Conservation (phyloP, 2,329 filamentous ascomycete genomes). For the Rhinocladiella mackenziei region DNA sequence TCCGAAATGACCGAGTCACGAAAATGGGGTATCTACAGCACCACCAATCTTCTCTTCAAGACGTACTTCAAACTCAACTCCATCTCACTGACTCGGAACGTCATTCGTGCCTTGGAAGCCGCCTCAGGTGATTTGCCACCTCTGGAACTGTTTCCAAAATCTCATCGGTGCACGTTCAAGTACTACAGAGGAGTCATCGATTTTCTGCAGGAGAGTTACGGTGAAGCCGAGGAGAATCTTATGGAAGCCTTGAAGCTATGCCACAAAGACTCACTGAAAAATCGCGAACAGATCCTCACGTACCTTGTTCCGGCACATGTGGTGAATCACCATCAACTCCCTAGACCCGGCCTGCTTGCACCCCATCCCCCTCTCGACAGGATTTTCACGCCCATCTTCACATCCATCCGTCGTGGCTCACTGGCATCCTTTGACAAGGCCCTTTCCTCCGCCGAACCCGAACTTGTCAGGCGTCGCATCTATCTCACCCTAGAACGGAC, state of each 20-base stretch:
- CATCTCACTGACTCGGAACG: slow-evolving; percentile 82
- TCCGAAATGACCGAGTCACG: slow-evolving; percentile 70
- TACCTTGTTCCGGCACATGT: slow-evolving; percentile 94
- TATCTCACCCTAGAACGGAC: slow-evolving; percentile 92
- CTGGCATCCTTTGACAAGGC: slow-evolving; percentile 79
- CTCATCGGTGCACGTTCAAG: slow-evolving; percentile 91
- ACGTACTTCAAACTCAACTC: slow-evolving; percentile 95
- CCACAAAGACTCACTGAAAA: slow-evolving; percentile 65
- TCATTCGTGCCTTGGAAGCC: slow-evolving; percentile 77
- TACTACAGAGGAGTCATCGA: slow-evolving; percentile 93
- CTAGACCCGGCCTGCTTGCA: slow-evolving; percentile 65
- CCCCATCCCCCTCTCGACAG: slow-evolving; percentile 71
- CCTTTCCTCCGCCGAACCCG: slow-evolving; percentile 75
- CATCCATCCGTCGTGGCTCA: slow-evolving; percentile 77
- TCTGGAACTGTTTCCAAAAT: slow-evolving; percentile 74
- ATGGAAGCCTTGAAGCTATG: slow-evolving; percentile 79
- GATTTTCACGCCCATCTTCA: slow-evolving; percentile 72
- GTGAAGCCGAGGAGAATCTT: slow-evolving; percentile 74
- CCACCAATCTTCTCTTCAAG: slow-evolving; percentile 93
- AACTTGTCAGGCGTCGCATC: slow-evolving; percentile 87
- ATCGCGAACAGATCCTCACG: slow-evolving; percentile 86
- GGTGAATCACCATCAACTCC: slow-evolving; percentile 80
- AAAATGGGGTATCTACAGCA: slow-evolving; percentile 97
- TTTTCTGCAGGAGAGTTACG: slow-evolving; percentile 92
- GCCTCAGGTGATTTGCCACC: slow-evolving; percentile 75